Conservation (phyloP, 208 protist species). For the Porcisia deanei region DNA sequence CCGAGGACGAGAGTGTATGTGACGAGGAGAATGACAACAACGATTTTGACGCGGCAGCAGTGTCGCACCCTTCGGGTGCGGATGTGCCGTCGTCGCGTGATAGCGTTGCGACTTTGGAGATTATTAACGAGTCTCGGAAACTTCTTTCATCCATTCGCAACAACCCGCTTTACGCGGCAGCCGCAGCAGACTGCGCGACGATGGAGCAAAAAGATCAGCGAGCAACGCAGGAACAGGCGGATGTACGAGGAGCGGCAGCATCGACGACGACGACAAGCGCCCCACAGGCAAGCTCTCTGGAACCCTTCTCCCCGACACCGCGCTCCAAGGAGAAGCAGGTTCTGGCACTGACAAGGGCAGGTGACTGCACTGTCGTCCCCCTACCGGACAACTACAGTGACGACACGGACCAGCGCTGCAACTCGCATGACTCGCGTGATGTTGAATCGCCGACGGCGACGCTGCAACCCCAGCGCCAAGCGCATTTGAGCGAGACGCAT, state of each 20-base stretch:
- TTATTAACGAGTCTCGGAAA: constrained; percentile 8
- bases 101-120: neutral
- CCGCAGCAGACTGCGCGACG: constrained; percentile 5
- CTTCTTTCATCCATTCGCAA: constrained; percentile 3
- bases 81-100: neutral
- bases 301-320: neutral
- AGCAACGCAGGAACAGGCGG: neutral
- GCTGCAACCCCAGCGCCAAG: neutral
- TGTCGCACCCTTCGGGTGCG: neutral
- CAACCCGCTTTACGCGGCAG: constrained; percentile 23
- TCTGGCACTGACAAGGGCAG: neutral
- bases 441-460: constrained; percentile 11
- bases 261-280: neutral
- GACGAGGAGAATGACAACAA: neutral
- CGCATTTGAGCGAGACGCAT: neutral
- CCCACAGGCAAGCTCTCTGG: neutral
- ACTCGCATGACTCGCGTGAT: constrained; percentile 20
- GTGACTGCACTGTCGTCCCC: constrained; percentile 16
- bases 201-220: constrained; percentile 1
- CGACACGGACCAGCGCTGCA: constrained; percentile 16
- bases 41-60: neutral
- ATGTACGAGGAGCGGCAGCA: neutral
- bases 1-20: constrained; percentile 14
- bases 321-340: neutral
- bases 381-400: constrained; percentile 23